Percentiles rank a stretch among this genome's conserved stretches.
Conservation (phyloP, 2,329 filamentous ascomycete genomes). For the Calonectria henricotiae region DNA sequence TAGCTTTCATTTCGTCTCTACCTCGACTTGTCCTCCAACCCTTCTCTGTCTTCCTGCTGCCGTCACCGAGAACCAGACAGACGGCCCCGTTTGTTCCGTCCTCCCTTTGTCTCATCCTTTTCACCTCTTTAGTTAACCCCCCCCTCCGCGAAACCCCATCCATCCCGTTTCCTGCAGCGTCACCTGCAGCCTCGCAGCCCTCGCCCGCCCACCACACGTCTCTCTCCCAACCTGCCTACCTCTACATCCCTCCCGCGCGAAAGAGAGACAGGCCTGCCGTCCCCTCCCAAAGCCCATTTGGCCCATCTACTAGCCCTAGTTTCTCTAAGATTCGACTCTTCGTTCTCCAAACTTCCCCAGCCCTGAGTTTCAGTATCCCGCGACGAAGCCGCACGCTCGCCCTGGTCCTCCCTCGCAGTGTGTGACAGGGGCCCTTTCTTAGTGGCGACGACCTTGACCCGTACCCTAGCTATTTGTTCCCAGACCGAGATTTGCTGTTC, state of each 20-base stretch:
- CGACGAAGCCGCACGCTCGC: slow-evolving; percentile 35
- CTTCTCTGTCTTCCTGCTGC: slow-evolving; percentile 22
- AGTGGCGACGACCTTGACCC: slow-evolving; percentile 40
- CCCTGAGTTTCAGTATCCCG: slow-evolving; percentile 43
- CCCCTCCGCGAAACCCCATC: slow-evolving; percentile 24
- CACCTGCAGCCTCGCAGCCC: slow-evolving; percentile 36
- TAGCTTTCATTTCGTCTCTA: slow-evolving; percentile 36
- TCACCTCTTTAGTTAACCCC: slow-evolving; percentile 2
- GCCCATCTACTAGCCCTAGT: not conserved
- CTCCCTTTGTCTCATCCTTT: slow-evolving; percentile 19
- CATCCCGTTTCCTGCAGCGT: slow-evolving; percentile 32
- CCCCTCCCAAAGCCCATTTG: slow-evolving; percentile 16
- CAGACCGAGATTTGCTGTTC: slow-evolving; percentile 50
- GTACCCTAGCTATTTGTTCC: slow-evolving; percentile 39
- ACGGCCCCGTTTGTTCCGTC: slow-evolving; percentile 28
- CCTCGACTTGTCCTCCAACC: slow-evolving; percentile 36
- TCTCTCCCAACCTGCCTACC: not conserved
- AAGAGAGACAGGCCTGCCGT: slow-evolving; percentile 19
- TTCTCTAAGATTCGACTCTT: slow-evolving; percentile 30
- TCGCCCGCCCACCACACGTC: slow-evolving; percentile 17
- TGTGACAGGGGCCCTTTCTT: slow-evolving; percentile 36
- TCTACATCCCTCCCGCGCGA: not conserved
- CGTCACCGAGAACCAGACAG: slow-evolving; percentile 32
- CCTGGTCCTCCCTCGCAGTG: slow-evolving; percentile 27
- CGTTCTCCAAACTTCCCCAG: slow-evolving; percentile 37